Evolutionary conservation across 192 early-diverging fungal genomes (phyloP).

Genomic region (Rhizoclosmatium sp.): DNA sequence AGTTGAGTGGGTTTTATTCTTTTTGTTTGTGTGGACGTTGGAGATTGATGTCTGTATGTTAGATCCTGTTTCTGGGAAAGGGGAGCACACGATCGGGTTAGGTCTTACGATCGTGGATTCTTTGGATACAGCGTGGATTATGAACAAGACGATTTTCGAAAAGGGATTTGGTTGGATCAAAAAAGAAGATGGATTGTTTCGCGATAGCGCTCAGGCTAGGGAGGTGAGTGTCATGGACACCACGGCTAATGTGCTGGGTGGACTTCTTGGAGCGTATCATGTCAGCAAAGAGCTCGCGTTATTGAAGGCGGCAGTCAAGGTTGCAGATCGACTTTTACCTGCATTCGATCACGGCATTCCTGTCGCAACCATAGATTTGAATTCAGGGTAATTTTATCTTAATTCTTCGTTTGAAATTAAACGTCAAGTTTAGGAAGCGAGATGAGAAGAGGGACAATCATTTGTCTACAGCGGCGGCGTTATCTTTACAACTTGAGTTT

Average conservation of each 20-base stretch:
- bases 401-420: not conserved
- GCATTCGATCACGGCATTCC: conserved; percentile 67
- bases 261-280: conserved; percentile 63
- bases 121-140: conserved; percentile 86
- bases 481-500: not conserved
- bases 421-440: not conserved
- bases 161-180: conserved; percentile 62
- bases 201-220: too few species aligned
- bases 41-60: not conserved
- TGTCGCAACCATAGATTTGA: not conserved
- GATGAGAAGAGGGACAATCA: not conserved
- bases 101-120: conserved; percentile 80
- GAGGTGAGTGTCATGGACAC: conserved; percentile 75
- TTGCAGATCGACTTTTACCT: conserved; percentile 79
- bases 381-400: not conserved
- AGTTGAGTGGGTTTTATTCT: not conserved
- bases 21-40: not conserved
- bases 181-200: conserved; percentile 48
- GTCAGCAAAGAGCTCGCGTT: not conserved
- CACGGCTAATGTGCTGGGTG: conserved; percentile 86
- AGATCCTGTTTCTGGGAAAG: conserved; percentile 27
- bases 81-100: conserved; percentile 42
- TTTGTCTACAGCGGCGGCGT: not conserved
- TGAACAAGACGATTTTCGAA: conserved; percentile 77
- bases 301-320: conserved; percentile 62